A percentile compares a stretch with the other conserved stretches of the same genome.
Evolutionary conservation across 208 protist species (phyloP).

Genomic region (Tetramitus jugosus): DNA sequence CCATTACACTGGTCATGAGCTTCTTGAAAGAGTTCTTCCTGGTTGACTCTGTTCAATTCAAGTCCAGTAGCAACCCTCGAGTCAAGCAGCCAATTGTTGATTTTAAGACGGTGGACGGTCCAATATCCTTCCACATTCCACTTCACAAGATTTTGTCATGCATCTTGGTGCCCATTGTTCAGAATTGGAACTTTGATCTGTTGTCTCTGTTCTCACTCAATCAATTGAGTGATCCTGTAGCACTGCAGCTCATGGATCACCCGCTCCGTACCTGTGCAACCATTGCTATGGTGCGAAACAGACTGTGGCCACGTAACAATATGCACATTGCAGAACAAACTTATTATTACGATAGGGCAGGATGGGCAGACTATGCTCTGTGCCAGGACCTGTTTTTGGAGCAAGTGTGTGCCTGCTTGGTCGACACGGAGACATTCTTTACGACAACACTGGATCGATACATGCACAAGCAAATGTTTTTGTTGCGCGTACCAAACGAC

Average conservation of each 20-base stretch:
- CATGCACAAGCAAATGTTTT: no score
- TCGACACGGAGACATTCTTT: not conserved
- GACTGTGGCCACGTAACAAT: constrained; percentile 11
- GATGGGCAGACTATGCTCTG: not conserved
- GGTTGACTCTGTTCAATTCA: no score
- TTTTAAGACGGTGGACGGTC: not conserved
- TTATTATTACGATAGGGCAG: not conserved
- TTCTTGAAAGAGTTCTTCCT: no score
- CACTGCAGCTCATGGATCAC: not conserved
- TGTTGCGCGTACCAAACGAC: not conserved
- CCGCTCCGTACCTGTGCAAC: not conserved
- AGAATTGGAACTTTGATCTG: not conserved
- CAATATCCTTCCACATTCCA: constrained; percentile 3
- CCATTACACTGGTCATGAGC: no score
- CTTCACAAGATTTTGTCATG: not conserved
- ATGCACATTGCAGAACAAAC: not conserved
- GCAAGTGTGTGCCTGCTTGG: not conserved
- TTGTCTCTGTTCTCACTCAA: no score
- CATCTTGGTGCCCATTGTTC: not conserved
- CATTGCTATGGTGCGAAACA: not conserved
- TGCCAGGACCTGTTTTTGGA: constrained; percentile 1
- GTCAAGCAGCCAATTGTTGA: not conserved
- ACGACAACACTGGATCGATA: not conserved
- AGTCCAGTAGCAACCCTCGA: no score
- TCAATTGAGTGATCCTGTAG: not conserved